phyloP scores from a whole-genome alignment of 78 protist genomes.

The Creolimax fragrantissima region DNA sequence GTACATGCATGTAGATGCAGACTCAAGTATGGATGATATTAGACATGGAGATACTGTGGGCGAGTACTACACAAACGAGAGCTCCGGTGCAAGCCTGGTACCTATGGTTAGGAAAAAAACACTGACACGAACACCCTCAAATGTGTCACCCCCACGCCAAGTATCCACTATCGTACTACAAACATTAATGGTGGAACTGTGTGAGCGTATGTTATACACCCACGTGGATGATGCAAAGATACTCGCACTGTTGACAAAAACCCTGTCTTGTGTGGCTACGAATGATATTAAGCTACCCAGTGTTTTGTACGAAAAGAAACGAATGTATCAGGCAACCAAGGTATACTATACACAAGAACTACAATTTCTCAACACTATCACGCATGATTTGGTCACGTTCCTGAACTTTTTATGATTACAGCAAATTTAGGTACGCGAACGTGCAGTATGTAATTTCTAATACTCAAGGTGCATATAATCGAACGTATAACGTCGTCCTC shows the following conservation, averaged over 20 bases:
- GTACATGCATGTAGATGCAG: no score
- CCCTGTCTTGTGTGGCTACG: background rate
- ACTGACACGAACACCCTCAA: background rate
- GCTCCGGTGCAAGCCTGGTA: no score
- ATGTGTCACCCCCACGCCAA: background rate
- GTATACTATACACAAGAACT: background rate
- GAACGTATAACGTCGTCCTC: no score
- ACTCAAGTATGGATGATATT: no score
- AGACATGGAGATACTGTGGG: no score
- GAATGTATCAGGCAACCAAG: background rate
- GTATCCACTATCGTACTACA: background rate
- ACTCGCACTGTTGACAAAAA: background rate
- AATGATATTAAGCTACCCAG: background rate
- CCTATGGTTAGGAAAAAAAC: background rate
- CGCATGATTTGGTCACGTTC: no score
- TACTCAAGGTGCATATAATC: no score
- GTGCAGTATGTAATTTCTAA: no score
- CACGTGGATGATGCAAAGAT: background rate
- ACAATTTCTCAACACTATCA: no score
- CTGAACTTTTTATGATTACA: no score
- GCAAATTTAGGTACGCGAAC: no score
- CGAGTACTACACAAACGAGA: no score
- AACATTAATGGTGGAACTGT: background rate
- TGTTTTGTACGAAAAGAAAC: background rate
- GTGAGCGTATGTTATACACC: background rate